Conservation (phyloP, 2,329 filamentous ascomycete species). For the Beauveria sp. region DNA sequence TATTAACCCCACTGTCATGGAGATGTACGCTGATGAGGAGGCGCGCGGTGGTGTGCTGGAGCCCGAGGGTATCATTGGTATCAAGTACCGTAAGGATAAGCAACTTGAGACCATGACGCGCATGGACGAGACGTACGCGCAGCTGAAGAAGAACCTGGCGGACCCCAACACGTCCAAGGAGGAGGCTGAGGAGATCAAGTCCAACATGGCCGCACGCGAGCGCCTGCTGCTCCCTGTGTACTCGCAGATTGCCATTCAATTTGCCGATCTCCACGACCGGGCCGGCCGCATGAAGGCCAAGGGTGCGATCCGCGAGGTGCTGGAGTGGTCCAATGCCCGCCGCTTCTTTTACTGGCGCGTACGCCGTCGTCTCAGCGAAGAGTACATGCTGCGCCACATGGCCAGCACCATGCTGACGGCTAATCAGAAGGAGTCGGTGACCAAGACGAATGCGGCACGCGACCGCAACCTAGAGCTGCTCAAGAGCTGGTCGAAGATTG, state of each 20-base stretch:
- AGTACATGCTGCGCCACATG: constrained; percentile 93
- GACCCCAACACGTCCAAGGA: constrained; percentile 59
- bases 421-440: constrained; percentile 23
- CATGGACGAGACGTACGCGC: constrained; percentile 74
- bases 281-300: constrained; percentile 98
- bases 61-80: constrained; percentile 95
- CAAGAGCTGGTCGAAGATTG: constrained; percentile 73
- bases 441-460: constrained; percentile 47
- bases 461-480: constrained; percentile 65
- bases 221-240: constrained; percentile 88
- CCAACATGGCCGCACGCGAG: constrained; percentile 77
- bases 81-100: constrained; percentile 97
- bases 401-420: constrained; percentile 32
- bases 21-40: constrained; percentile 98
- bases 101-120: constrained; percentile 97
- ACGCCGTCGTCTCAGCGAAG: constrained; percentile 91
- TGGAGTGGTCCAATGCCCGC: constrained; percentile 82
- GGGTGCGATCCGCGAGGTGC: constrained; percentile 75
- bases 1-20: constrained; percentile 94
- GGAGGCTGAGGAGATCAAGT: constrained; percentile 70
- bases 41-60: constrained; percentile 94
- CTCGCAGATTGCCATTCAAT: constrained; percentile 90
- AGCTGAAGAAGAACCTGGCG: constrained; percentile 71
- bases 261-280: constrained; percentile 94
- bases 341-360: constrained; percentile 99